Percentiles rank a stretch among this genome's conserved stretches.
Evolutionary conservation across 768 basidiomycete genomes (phyloP).

Genomic region (Suillus decipiens): DNA sequence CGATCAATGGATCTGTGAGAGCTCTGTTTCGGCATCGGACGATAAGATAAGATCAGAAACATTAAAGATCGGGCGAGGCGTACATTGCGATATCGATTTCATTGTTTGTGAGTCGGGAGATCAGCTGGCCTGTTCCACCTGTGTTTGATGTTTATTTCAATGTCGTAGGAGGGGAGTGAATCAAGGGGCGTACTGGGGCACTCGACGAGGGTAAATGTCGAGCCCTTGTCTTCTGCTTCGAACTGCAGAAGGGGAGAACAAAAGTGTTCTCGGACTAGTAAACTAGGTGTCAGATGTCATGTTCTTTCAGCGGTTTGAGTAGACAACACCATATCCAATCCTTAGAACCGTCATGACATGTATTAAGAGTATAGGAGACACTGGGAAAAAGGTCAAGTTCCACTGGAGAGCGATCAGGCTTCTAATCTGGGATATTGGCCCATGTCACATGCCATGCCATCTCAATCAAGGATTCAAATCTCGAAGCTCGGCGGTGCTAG

Average conservation of each 20-base stretch:
- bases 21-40: slow-evolving; percentile 49
- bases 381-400: background rate
- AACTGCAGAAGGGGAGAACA: slow-evolving; percentile 90
- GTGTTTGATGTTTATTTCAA: slow-evolving; percentile 15
- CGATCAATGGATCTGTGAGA: slow-evolving; percentile 87
- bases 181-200: slow-evolving; percentile 68
- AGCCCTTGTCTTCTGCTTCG: slow-evolving; percentile 62
- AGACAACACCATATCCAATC: slow-evolving; percentile 33
- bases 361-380: background rate
- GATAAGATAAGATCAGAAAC: slow-evolving; percentile 8
- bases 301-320: background rate
- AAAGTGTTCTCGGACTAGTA: slow-evolving; percentile 82
- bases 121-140: slow-evolving; percentile 89
- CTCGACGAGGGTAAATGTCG: slow-evolving; percentile 82
- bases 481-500: background rate
- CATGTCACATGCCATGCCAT: background rate
- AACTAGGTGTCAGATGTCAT: background rate
- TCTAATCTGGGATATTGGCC: background rate
- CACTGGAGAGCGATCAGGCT: background rate
- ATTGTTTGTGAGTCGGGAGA: slow-evolving; percentile 68
- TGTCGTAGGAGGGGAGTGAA: background rate
- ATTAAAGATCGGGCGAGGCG: slow-evolving; percentile 1
- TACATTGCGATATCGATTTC: slow-evolving; percentile 86
- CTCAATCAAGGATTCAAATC: too few relatives aligned
- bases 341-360: slow-evolving; percentile 30